phyloP scores from a whole-genome alignment of 1,284 basidiomycete genomes.

The Cryptococcus sp. region DNA sequence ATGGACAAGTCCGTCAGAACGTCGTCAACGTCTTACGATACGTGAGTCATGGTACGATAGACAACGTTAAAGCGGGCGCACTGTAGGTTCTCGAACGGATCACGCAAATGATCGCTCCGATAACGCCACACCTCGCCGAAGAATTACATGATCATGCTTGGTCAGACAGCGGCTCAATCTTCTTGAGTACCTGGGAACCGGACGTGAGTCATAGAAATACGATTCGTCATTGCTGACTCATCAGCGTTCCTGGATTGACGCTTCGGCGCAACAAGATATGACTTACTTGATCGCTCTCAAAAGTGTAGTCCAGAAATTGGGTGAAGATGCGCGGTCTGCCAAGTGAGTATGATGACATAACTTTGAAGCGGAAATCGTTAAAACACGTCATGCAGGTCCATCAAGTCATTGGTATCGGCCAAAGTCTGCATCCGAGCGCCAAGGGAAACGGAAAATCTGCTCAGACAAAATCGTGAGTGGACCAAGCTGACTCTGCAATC shows the following conservation, averaged over 20 bases:
- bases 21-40: slow-evolving; percentile 58
- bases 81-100: slow-evolving; percentile 68
- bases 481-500: background rate
- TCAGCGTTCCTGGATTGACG: slow-evolving; percentile 21
- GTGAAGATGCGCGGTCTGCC: slow-evolving; percentile 36
- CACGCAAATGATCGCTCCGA: slow-evolving; percentile 75
- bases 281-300: slow-evolving; percentile 24
- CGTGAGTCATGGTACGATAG: slow-evolving; percentile 58
- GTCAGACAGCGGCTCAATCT: slow-evolving; percentile 54
- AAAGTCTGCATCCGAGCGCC: background rate
- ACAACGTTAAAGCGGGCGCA: background rate
- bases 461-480: background rate
- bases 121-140: slow-evolving; percentile 88
- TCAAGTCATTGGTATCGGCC: background rate
- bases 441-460: background rate
- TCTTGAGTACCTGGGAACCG: slow-evolving; percentile 50
- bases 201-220: slow-evolving; percentile 6
- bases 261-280: slow-evolving; percentile 24
- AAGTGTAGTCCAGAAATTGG: slow-evolving; percentile 31
- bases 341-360: slow-evolving; percentile 31
- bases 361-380: background rate
- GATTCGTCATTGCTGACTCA: background rate
- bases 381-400: slow-evolving; percentile 47
- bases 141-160: slow-evolving; percentile 67
- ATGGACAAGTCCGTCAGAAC: slow-evolving; percentile 51